Conservation (phyloP, 306 rosid species). For the Quercus robur region DNA sequence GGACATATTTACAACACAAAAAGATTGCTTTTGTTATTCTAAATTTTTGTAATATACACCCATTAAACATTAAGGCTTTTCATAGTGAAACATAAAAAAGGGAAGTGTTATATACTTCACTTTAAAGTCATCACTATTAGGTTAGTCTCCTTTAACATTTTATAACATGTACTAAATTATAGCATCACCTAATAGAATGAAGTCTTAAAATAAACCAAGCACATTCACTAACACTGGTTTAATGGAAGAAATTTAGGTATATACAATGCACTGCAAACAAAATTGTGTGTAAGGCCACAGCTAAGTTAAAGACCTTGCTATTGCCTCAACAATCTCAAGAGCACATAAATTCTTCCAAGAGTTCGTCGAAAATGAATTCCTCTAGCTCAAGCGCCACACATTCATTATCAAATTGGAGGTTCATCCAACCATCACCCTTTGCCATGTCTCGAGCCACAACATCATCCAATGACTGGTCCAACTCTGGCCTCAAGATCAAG, state of each 20-base stretch:
- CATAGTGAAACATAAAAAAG: too few relatives aligned
- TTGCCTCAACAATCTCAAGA: slow-evolving; percentile 18
- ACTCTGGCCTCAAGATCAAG: slow-evolving; percentile 67
- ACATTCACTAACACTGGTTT: too few relatives aligned
- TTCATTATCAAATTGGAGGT: slow-evolving; percentile 68
- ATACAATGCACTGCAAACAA: neutral
- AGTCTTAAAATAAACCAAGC: too few relatives aligned
- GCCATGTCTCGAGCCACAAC: slow-evolving; percentile 62
- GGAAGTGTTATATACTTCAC: too few relatives aligned
- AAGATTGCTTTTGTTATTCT: too few relatives aligned
- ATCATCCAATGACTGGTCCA: slow-evolving; percentile 73
- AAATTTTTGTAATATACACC: too few relatives aligned
- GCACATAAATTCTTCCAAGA: slow-evolving; percentile 66
- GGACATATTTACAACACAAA: too few relatives aligned
- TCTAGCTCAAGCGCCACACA: slow-evolving; percentile 66
- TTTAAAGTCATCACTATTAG: too few relatives aligned
- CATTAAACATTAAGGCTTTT: too few relatives aligned
- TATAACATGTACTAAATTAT: too few relatives aligned
- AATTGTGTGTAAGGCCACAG: neutral
- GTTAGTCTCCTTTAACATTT: too few relatives aligned
- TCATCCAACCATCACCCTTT: slow-evolving; percentile 67
- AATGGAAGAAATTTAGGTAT: neutral
- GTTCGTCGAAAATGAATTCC: slow-evolving; percentile 64
- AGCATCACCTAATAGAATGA: too few relatives aligned
- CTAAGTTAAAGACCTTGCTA: neutral